Conservation (phyloP, 305 asterid genomes). For the Fraxinus ornus region DNA sequence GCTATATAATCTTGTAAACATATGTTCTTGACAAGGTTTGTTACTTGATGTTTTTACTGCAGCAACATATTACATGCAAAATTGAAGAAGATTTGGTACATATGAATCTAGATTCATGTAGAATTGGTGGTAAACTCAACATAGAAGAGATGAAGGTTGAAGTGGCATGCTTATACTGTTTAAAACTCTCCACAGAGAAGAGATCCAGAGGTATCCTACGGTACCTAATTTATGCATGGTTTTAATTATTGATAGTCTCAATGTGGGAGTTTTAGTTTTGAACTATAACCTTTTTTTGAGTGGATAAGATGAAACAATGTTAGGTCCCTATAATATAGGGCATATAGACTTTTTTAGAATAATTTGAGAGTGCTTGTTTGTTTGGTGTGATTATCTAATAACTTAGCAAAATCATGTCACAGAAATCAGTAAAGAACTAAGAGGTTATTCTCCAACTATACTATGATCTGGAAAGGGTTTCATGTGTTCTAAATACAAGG, state of each 20-base stretch:
- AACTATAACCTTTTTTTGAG: background rate
- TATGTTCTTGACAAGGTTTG: background rate
- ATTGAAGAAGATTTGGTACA: constrained; percentile 55
- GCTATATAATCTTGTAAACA: constrained; percentile 12
- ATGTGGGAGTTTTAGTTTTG: background rate
- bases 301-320: constrained; percentile 14
- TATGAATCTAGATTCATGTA: constrained; percentile 46
- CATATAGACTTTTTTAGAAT: background rate
- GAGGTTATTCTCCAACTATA: background rate
- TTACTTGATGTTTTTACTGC: constrained; percentile 40
- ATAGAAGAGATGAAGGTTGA: constrained; percentile 74
- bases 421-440: background rate
- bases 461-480: constrained; percentile 4
- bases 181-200: constrained; percentile 64
- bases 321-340: background rate
- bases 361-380: background rate
- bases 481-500: background rate
- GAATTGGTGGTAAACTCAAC: constrained; percentile 45
- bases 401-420: background rate
- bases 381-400: background rate
- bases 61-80: constrained; percentile 60
- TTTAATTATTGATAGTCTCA: constrained; percentile 2
- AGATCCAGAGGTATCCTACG: constrained; percentile 64
- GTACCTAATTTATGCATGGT: constrained; percentile 18
- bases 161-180: constrained; percentile 81